phyloP scores from a whole-genome alignment of 345 rosid genomes.

The Salix arbutifolia region DNA sequence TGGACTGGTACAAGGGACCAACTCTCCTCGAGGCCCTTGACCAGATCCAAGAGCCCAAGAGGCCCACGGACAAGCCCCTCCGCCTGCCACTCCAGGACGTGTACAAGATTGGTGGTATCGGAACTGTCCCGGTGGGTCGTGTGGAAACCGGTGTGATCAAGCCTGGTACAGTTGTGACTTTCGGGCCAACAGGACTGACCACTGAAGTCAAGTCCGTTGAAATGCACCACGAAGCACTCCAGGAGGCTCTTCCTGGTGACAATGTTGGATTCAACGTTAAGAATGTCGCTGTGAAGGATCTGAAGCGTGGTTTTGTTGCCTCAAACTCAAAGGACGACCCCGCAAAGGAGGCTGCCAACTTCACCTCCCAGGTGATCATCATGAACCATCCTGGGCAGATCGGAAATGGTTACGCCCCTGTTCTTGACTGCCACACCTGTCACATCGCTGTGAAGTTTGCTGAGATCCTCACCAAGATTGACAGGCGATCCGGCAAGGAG shows the following conservation, averaged over 20 bases:
- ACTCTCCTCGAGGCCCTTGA: slow-evolving; percentile 41
- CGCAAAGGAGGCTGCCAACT: slow-evolving; percentile 66
- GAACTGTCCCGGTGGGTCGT: slow-evolving; percentile 57
- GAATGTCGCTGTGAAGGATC: slow-evolving; percentile 85
- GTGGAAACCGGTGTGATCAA: slow-evolving; percentile 54
- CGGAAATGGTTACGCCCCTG: slow-evolving; percentile 82
- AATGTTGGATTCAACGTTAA: slow-evolving; percentile 77
- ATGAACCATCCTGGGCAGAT: slow-evolving; percentile 92
- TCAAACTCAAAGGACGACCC: slow-evolving; percentile 88
- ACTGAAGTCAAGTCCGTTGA: slow-evolving; percentile 90
- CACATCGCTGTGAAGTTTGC: slow-evolving; percentile 80
- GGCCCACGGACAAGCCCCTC: slow-evolving; percentile 49
- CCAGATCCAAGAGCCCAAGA: slow-evolving; percentile 36
- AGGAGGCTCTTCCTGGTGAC: slow-evolving; percentile 73
- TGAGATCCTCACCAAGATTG: slow-evolving; percentile 63
- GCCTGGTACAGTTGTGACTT: slow-evolving; percentile 75
- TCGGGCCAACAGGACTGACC: slow-evolving; percentile 65
- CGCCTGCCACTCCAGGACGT: slow-evolving; percentile 60
- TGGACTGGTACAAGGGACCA: slow-evolving; percentile 47
- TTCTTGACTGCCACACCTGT: slow-evolving; percentile 75
- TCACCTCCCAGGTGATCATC: slow-evolving; percentile 80
- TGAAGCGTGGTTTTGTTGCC: slow-evolving; percentile 72
- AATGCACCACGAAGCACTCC: slow-evolving; percentile 90
- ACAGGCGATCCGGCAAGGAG: slow-evolving; percentile 75
- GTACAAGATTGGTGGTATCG: slow-evolving; percentile 62